Base-by-base conservation (phyloP, 1,284 basidiomycete species). In the Phellopilus nigrolimitatus region DNA sequence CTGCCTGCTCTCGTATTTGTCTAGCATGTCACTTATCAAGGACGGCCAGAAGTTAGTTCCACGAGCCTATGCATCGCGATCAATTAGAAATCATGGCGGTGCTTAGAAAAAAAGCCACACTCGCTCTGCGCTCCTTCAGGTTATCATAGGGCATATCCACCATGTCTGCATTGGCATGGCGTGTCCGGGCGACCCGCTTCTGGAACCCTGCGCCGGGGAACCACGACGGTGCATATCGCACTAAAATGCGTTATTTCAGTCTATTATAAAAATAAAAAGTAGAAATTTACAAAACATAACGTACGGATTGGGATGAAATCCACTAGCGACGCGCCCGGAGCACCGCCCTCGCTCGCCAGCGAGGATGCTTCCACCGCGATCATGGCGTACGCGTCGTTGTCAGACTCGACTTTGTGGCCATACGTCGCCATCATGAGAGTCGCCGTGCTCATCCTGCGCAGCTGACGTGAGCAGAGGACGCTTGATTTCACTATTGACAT, bases 361-460 rank as follows among this genome's bases (percentile, higher is more conserved):
- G 17, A 4, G 7, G 30, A n/a, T n/a, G 40, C 41, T 4, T 42
- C 36, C 15, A 55, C 51, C 8, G 54, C 47, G 10, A 57, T 21
- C 33, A 33, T 45, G 2, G 71, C 55, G 44, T 69, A 66, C 6
- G 60, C 60, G 56, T 73, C 70, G 22, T 66, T 56, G 3, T 63
- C 58, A 2, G 47, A 42, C 3, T 22, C 39, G 10, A 53, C 47
- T 30, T 53, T 52, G 34, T 54, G 48, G n/a, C 51, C 55, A 30
- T 51, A 54, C 10, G 49, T 48, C 9, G 39, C 47, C 44, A 54
- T 40, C 7, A 44, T 25, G 22, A 51, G 15, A 24, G 40, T 45
- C 4, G 43, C 34, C 4, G 49, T 42, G 17, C 33, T 51, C 4
- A 45, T 25, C n/a, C 49, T 52, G 28, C 6, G 17, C 12, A 4